Evolutionary conservation across 2,329 filamentous ascomycete genomes (phyloP), one percentile per base, ranked within the genome.

Genomic region (Neoarthrinium moseri): DNA sequence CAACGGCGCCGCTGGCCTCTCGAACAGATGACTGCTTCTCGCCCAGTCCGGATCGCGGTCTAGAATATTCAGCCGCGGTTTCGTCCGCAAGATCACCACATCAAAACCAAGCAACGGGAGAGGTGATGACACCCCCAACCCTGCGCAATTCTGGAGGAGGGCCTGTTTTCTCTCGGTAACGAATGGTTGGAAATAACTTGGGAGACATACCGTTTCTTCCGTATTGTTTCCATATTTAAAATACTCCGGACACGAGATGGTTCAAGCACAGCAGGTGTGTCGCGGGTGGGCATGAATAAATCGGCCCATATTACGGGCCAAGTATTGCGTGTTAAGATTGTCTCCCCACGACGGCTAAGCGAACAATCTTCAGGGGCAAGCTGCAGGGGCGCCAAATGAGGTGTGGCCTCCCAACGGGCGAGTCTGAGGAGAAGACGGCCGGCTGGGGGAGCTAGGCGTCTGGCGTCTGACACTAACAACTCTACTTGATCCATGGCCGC

Each of bases 151-250:
- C n/a, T n/a, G n/a, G n/a, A n/a, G n/a, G n/a, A n/a, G n/a, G n/a
- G n/a, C n/a, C n/a, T n/a, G n/a, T n/a, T n/a, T n/a, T n/a, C n/a
- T n/a, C n/a, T n/a, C n/a, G n/a, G n/a, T n/a, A n/a, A n/a, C n/a
- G n/a, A n/a, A n/a, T n/a, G n/a, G n/a, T n/a, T n/a, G n/a, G n/a
- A n/a, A n/a, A n/a, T n/a, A n/a, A n/a, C n/a, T n/a, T n/a, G n/a
- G n/a, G n/a, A n/a, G n/a, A n/a, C n/a, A n/a, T n/a, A n/a, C n/a
- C n/a, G n/a, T n/a, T n/a, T n/a, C n/a, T n/a, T n/a, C n/a, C n/a
- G n/a, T 40, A 17, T 12, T 40, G 37, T 40, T 40, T 40, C 37
- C 37, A 40, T 40, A 40, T 27, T 40, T 40, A 40, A 40, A 21
- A n/a, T n/a, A n/a, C n/a, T n/a, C n/a, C n/a, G n/a, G n/a, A n/a